These are phyloP conservation scores for Mortierella sp. DNA, from an alignment of 371 early-diverging fungal genomes.

Conservation along the genomic window DNA sequence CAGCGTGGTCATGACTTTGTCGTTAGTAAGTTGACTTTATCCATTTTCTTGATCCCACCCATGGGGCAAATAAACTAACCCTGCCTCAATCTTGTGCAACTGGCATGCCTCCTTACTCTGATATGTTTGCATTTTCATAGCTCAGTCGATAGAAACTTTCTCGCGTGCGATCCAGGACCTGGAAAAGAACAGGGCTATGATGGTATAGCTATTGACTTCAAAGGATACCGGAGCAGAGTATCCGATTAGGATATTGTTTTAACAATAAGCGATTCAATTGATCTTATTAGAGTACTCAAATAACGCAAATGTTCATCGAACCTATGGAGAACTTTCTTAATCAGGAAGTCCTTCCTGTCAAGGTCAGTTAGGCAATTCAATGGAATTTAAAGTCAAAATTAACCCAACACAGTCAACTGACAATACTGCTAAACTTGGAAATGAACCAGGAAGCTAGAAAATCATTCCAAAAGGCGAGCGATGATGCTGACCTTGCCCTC, in stretches of 20 bases:
- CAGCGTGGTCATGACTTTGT: constrained; percentile 70
- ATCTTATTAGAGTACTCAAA: constrained; percentile 67
- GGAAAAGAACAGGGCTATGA: constrained; percentile 71
- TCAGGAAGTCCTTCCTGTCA: constrained; percentile 68
- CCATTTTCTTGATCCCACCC: background rate
- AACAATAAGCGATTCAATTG: background rate
- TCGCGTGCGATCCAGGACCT: constrained; percentile 71
- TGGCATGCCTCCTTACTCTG: background rate
- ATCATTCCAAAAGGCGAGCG: constrained; percentile 73
- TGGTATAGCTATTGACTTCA: constrained; percentile 57
- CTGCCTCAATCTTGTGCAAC: background rate
- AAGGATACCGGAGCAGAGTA: background rate
- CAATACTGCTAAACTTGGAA: background rate
- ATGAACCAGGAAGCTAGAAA: constrained; percentile 69
- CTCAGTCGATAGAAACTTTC: constrained; percentile 68
- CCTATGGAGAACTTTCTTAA: constrained; percentile 73
- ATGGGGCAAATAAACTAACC: background rate
- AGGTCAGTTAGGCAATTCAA: constrained; percentile 58
- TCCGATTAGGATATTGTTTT: background rate
- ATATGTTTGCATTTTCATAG: constrained; percentile 32
- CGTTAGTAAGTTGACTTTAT: constrained; percentile 60
- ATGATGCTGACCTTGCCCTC: constrained; percentile 73
- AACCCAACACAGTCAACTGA: background rate
- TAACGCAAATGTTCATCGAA: constrained; percentile 72
- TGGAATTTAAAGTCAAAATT: background rate